These are phyloP conservation scores for Chlorella ohadii DNA, from an alignment of 139 green algal genomes.

Conservation along the genomic window DNA sequence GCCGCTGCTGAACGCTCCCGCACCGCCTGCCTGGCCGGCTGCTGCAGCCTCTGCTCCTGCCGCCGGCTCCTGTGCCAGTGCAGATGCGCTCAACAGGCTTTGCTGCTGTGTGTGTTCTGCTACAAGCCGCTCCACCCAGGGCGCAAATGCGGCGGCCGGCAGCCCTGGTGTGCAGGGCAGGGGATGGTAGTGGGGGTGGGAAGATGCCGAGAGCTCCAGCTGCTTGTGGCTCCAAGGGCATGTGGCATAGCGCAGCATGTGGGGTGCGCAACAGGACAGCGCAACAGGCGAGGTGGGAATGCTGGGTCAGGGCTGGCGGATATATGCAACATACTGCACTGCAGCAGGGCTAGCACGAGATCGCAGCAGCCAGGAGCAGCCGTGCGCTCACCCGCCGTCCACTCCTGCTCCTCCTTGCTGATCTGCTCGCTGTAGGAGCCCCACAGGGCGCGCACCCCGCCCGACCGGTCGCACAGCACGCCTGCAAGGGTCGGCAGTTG, in stretches of 20 bases:
- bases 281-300: too few species aligned
- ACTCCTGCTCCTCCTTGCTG: conserved; percentile 77
- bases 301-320: too few species aligned
- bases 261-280: too few species aligned
- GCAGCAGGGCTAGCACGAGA: too few species aligned
- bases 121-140: conserved; percentile 68
- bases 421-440: conserved; percentile 85
- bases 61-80: too few species aligned
- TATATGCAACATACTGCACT: too few species aligned
- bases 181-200: too few species aligned
- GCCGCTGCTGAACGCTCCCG: neutral
- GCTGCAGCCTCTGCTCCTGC: neutral
- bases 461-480: conserved; percentile 77
- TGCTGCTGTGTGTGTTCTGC: neutral
- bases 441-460: conserved; percentile 80
- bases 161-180: conserved; percentile 49
- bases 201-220: too few species aligned
- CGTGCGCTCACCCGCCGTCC: conserved; percentile 37
- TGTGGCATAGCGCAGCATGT: too few species aligned
- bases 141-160: conserved; percentile 61
- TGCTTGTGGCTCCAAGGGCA: too few species aligned
- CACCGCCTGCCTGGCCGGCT: neutral
- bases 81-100: neutral
- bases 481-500: conserved; percentile 40
- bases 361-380: too few species aligned